phyloP scores from a whole-genome alignment of 345 rosid species.

The Bruguiera parviflora region DNA sequence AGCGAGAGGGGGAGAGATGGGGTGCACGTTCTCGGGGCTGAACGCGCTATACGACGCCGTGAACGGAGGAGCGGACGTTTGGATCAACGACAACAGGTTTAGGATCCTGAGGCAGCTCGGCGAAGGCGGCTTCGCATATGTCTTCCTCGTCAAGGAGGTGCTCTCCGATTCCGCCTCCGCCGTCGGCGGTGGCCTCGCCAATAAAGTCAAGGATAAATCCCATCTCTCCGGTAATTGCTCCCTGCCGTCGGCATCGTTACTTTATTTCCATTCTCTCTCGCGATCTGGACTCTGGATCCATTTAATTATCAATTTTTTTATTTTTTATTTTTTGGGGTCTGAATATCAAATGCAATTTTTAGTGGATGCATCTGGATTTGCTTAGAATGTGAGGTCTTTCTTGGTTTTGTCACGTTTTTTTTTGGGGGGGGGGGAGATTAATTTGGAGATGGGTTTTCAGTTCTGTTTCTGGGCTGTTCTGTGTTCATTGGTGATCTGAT shows the following conservation, averaged over 20 bases:
- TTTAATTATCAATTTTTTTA: no score
- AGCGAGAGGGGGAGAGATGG: constrained; percentile 37
- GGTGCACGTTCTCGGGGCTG: constrained; percentile 91
- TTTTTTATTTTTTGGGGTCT: no score
- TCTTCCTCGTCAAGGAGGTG: constrained; percentile 78
- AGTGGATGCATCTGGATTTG: no score
- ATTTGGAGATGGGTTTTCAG: no score
- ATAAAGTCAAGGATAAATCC: constrained; percentile 82
- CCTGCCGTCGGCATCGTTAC: background rate
- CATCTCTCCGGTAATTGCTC: constrained; percentile 72
- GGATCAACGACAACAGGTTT: constrained; percentile 98
- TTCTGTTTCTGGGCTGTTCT: no score
- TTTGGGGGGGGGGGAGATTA: no score
- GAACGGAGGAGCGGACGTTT: constrained; percentile 86
- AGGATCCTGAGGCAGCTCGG: constrained; percentile 91
- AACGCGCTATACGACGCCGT: constrained; percentile 89
- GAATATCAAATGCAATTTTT: no score
- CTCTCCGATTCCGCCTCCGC: constrained; percentile 41
- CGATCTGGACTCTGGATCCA: no score
- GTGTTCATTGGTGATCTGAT: no score
- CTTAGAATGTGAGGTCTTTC: no score
- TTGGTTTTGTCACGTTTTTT: no score
- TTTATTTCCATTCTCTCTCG: no score
- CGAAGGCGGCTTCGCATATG: constrained; percentile 94
- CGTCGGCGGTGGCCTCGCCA: constrained; percentile 52